phyloP scores from a whole-genome alignment of 225 moss, liverwort and hornwort species.

The Pseudoscleropodium purum region DNA sequence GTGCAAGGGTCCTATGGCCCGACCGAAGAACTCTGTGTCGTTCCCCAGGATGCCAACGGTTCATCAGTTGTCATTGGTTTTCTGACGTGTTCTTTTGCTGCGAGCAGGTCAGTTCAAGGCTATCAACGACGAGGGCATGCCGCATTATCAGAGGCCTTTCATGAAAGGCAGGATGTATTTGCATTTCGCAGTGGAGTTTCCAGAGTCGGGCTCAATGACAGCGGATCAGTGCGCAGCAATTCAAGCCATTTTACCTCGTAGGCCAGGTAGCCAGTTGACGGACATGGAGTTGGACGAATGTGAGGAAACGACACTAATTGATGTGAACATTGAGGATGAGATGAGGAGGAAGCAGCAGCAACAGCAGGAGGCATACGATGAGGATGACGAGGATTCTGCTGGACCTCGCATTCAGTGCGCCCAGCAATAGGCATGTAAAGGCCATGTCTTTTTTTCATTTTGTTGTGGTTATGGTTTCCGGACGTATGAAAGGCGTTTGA shows the following conservation, averaged over 20 bases:
- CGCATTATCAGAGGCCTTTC: slow-evolving; percentile 51
- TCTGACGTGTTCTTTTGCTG: neutral
- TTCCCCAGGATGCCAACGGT: no score
- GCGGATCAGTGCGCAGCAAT: slow-evolving; percentile 22
- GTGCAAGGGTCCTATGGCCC: no score
- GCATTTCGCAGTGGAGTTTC: slow-evolving; percentile 41
- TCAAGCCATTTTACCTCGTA: slow-evolving; percentile 31
- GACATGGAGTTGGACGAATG: slow-evolving; percentile 66
- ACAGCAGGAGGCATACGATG: slow-evolving; percentile 44
- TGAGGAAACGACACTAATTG: slow-evolving; percentile 43
- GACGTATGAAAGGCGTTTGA: neutral
- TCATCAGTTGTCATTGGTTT: neutral
- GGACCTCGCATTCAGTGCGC: neutral
- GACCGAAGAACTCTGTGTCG: neutral
- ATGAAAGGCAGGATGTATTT: slow-evolving; percentile 52
- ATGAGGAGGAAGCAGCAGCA: slow-evolving; percentile 44
- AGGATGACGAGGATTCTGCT: slow-evolving; percentile 21
- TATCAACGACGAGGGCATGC: slow-evolving; percentile 57
- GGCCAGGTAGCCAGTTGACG: slow-evolving; percentile 19
- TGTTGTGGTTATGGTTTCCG: neutral
- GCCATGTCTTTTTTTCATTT: neutral
- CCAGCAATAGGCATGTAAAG: neutral
- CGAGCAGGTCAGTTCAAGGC: slow-evolving; percentile 56
- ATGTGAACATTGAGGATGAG: slow-evolving; percentile 55
- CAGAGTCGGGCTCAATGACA: slow-evolving; percentile 18